Percentiles rank a stretch among this genome's conserved stretches.
Evolutionary conservation across 805 yeast genomes (phyloP).

Genomic region (Teunomyces stri): DNA sequence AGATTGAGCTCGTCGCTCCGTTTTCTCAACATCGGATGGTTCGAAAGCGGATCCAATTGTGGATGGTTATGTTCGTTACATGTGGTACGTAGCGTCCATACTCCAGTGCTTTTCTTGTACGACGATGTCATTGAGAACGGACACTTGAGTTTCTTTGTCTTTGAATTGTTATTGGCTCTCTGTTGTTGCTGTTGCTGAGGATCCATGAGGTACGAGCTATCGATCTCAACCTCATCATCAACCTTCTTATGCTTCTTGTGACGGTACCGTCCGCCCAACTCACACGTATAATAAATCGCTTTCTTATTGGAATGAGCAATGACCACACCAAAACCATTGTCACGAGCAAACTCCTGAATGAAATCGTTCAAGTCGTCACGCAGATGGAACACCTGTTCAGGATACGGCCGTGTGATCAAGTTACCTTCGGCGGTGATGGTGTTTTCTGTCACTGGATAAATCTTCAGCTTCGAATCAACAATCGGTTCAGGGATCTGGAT

Average conservation of each 20-base stretch:
- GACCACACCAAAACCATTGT: conserved; percentile 58
- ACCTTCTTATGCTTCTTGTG: conserved; percentile 40
- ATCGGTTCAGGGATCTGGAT: conserved; percentile 48
- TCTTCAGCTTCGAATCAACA: conserved; percentile 40
- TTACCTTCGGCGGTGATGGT: conserved; percentile 49
- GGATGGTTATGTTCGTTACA: conserved; percentile 61
- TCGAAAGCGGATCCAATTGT: conserved; percentile 52
- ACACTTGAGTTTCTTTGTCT: conserved; percentile 53
- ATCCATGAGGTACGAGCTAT: conserved; percentile 36
- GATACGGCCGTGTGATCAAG: conserved; percentile 52
- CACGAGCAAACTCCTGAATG: conserved; percentile 54
- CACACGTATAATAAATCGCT: conserved; percentile 60
- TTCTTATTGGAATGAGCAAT: conserved; percentile 58
- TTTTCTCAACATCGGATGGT: conserved; percentile 57
- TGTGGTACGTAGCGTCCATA: conserved; percentile 53
- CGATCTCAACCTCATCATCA: conserved; percentile 25
- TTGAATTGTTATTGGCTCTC: conserved; percentile 16
- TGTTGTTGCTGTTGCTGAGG: conserved; percentile 15
- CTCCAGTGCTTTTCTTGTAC: conserved; percentile 46
- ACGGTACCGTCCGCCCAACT: conserved; percentile 55
- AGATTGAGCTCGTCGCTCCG: conserved; percentile 51
- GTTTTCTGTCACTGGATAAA: conserved; percentile 42
- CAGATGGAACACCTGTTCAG: conserved; percentile 50
- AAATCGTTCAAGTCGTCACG: conserved; percentile 52
- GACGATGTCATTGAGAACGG: conserved; percentile 61